These are phyloP conservation scores for Xylariaceae sp. DNA, from an alignment of 2,329 filamentous ascomycete genomes.

Conservation along the genomic window DNA sequence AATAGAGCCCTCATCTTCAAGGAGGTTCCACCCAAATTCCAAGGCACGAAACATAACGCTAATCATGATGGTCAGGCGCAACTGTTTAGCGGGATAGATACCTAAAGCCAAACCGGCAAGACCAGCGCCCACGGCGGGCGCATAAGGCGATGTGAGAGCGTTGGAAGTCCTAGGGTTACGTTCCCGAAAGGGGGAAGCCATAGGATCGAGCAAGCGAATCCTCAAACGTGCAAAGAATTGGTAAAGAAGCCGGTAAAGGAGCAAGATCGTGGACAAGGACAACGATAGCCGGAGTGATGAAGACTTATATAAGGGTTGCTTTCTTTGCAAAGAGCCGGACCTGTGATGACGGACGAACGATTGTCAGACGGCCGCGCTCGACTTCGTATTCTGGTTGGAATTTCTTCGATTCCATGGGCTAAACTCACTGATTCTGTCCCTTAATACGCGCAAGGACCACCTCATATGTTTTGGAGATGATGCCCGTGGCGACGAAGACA, in stretches of 20 bases:
- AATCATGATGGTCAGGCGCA: slow-evolving; percentile 72
- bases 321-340: slow-evolving; percentile 33
- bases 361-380: neutral
- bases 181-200: slow-evolving; percentile 71
- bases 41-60: slow-evolving; percentile 75
- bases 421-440: slow-evolving; percentile 44
- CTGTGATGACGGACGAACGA: slow-evolving; percentile 13
- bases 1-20: slow-evolving; percentile 67
- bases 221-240: slow-evolving; percentile 82
- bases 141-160: slow-evolving; percentile 74
- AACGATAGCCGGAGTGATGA: slow-evolving; percentile 71
- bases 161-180: slow-evolving; percentile 74
- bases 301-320: slow-evolving; percentile 56
- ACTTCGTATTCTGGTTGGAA: neutral
- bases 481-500: slow-evolving; percentile 60
- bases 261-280: slow-evolving; percentile 76
- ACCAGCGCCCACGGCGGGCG: slow-evolving; percentile 85
- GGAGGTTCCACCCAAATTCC: slow-evolving; percentile 80
- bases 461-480: slow-evolving; percentile 59
- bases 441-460: slow-evolving; percentile 45
- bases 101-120: slow-evolving; percentile 79
- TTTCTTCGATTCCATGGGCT: slow-evolving; percentile 24
- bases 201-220: slow-evolving; percentile 70
- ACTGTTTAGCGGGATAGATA: slow-evolving; percentile 58
- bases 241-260: slow-evolving; percentile 83